Base-by-base conservation (phyloP, 139 green algal genomes). In the Volvox africanus region DNA sequence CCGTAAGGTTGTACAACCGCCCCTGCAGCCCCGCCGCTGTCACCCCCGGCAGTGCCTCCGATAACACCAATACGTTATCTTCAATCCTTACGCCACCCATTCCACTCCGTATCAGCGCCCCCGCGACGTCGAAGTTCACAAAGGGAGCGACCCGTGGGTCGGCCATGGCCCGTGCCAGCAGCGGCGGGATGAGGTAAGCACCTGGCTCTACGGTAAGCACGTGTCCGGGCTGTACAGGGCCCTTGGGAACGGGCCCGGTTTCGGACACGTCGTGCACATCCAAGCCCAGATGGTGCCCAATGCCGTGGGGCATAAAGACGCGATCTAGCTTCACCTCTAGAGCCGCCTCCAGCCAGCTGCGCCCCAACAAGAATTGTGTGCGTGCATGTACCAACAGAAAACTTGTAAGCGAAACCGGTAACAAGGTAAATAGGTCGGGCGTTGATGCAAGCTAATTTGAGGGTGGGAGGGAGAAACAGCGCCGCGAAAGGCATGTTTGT, bases 151-250 rank as follows among this genome's bases (percentile, higher is more conserved):
- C 30, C 85, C 62, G 62, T 65, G 68, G 85, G 85, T 89, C 85
- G 44, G 85, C 1, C 13, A n/a, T 9, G 17, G 87, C 87, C 76
- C 50, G 71, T 22, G 76, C 87, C 55, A 85, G 75, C 87, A 85
- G 87, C 61, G 87, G 44, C 14, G 85, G 71, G 30, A 91, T 91
- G 62, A 81, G 78, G 76, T 87, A 85, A 44, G 35, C 81, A 20
- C 93, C 93, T 24, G 94, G 94, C 90, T 96, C 94, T 65, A 88
- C 88, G 3, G 94, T 96, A 32, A 96, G 68, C 75, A 96, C 93
- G n/a, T 92, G 37, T 35, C 93, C 94, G 20, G 87, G 35, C 79
- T 87, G 33, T 65, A 96, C 88, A 71, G 73, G 0, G 22, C 36
- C 81, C 37, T 80, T 76, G 37, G 89, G 75, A 75, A 92, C 89